Conservation (phyloP, 2,329 filamentous ascomycete genomes). For the Pseudogymnoascus sp. region DNA sequence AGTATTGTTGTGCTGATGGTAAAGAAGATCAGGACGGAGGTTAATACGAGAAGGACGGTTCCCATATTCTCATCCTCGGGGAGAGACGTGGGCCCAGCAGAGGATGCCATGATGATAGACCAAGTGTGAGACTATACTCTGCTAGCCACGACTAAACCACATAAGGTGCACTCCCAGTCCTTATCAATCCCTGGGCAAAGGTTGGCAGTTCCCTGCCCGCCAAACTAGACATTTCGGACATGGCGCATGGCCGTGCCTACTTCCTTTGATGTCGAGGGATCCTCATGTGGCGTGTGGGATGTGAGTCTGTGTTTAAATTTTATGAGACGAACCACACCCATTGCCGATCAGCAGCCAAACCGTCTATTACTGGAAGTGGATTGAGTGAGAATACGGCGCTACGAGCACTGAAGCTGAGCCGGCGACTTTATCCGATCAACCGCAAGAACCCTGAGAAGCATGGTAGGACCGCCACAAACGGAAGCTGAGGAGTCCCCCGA, state of each 20-base stretch:
- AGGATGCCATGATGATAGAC: not conserved
- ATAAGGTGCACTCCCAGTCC: not conserved
- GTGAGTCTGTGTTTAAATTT: not conserved
- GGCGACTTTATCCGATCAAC: not conserved
- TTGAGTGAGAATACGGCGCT: not conserved
- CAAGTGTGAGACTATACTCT: not conserved
- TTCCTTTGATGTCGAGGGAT: not conserved
- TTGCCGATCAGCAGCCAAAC: not conserved
- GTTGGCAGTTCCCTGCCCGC: not conserved
- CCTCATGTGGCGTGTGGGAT: not conserved
- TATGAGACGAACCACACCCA: not conserved
- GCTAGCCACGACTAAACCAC: not conserved
- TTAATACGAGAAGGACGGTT: conserved; percentile 27
- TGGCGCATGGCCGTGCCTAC: not conserved
- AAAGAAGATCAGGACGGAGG: conserved; percentile 27
- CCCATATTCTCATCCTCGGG: conserved; percentile 15
- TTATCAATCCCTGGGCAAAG: not conserved
- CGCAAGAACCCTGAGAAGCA: not conserved
- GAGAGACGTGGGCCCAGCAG: not conserved
- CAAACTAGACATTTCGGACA: not conserved
- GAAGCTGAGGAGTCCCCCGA: not conserved
- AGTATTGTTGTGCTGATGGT: conserved; percentile 28
- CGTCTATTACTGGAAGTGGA: not conserved
- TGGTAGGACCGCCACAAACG: not conserved
- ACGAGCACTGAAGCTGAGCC: not conserved